phyloP scores from a whole-genome alignment of 192 early-diverging fungal genomes.

The Oehlia diaphana region DNA sequence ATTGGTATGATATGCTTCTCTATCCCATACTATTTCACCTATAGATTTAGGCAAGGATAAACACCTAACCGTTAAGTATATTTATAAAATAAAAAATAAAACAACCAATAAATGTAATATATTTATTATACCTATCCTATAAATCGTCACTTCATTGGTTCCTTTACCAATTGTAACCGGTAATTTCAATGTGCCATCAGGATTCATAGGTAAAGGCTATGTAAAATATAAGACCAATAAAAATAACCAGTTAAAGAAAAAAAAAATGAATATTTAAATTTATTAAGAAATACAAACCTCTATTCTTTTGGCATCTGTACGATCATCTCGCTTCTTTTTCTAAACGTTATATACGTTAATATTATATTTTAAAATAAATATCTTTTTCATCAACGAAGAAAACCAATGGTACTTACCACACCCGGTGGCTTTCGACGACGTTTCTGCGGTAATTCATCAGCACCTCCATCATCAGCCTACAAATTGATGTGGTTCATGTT shows the following conservation, averaged over 20 bases:
- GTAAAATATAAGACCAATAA: background rate
- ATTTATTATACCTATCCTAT: constrained; percentile 49
- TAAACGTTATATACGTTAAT: background rate
- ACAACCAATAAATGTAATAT: too few relatives aligned
- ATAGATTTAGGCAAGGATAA: background rate
- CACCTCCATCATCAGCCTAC: constrained; percentile 13
- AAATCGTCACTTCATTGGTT: constrained; percentile 60
- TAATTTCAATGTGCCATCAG: constrained; percentile 51
- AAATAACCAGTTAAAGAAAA: background rate
- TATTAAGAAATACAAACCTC: constrained; percentile 18
- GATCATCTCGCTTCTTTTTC: constrained; percentile 32
- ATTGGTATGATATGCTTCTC: constrained; percentile 64
- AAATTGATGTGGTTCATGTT: background rate
- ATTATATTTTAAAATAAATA: background rate
- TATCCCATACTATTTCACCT: constrained; percentile 56
- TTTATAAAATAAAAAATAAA: background rate
- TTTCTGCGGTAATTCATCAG: constrained; percentile 21
- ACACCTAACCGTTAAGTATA: background rate
- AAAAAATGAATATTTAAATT: background rate
- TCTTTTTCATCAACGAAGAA: too few relatives aligned
- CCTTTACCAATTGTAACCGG: constrained; percentile 63
- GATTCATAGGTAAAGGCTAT: constrained; percentile 49
- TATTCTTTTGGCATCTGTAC: constrained; percentile 27
- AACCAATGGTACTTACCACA: background rate
- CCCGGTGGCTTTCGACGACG: constrained; percentile 8